Percentiles rank a stretch among this genome's conserved stretches.
Conservation (phyloP, 1,284 basidiomycete species). For the Ustilago trichophora region DNA sequence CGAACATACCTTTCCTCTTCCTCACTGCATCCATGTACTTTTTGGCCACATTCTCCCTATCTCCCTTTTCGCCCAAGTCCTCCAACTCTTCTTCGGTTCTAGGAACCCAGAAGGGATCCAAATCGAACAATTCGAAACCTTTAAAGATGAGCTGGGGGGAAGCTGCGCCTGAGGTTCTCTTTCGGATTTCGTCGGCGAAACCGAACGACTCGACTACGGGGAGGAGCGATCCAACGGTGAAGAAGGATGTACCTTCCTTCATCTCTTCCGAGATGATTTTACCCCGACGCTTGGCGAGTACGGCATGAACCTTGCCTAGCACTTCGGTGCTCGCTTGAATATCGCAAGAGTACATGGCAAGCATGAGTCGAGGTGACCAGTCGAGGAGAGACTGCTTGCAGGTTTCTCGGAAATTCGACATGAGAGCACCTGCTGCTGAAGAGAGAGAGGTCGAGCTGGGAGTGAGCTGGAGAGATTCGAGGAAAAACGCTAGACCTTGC, state of each 20-base stretch:
- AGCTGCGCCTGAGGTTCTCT: slow-evolving; percentile 93
- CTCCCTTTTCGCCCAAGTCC: slow-evolving; percentile 94
- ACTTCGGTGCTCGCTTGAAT: slow-evolving; percentile 98
- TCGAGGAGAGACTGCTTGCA: slow-evolving; percentile 89
- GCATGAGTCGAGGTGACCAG: slow-evolving; percentile 95
- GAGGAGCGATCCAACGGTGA: slow-evolving; percentile 87
- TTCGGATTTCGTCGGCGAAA: slow-evolving; percentile 96
- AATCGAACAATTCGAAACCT: slow-evolving; percentile 71
- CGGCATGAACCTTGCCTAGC: slow-evolving; percentile 95
- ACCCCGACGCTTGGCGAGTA: slow-evolving; percentile 88
- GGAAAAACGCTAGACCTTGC: slow-evolving; percentile 89
- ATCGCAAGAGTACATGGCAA: slow-evolving; percentile 99
- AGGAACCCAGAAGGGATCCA: slow-evolving; percentile 98
- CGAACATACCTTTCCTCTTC: slow-evolving; percentile 60
- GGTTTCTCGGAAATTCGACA: slow-evolving; percentile 86
- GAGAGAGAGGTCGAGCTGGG: slow-evolving; percentile 74
- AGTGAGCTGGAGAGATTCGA: slow-evolving; percentile 74
- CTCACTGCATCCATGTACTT: slow-evolving; percentile 91
- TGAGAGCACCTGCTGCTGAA: slow-evolving; percentile 86
- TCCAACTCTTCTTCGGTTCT: slow-evolving; percentile 97
- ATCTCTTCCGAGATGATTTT: slow-evolving; percentile 95
- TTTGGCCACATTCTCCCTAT: slow-evolving; percentile 91
- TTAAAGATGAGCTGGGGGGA: slow-evolving; percentile 96
- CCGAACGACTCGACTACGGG: slow-evolving; percentile 98
- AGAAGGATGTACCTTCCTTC: slow-evolving; percentile 97